These are phyloP conservation scores for Coemansia javaensis DNA, from an alignment of 192 early-diverging fungal species.

Conservation along the genomic window DNA sequence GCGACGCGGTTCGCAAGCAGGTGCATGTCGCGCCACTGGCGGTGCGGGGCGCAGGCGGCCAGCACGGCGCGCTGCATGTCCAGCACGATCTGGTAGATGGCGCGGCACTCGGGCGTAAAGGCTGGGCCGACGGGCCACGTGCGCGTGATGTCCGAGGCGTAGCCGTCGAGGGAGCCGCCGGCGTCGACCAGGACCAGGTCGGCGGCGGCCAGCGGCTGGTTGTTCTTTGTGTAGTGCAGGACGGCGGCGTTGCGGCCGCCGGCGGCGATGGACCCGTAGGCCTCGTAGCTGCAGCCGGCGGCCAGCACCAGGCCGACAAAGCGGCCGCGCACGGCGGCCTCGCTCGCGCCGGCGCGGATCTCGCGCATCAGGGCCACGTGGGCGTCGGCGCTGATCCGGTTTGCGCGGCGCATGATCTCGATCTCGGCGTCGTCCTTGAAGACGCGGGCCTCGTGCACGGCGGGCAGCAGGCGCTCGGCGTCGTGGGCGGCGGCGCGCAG, in stretches of 20 bases:
- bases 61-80: slow-evolving; percentile 77
- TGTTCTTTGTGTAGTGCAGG: slow-evolving; percentile 81
- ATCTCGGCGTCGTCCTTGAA: slow-evolving; percentile 77
- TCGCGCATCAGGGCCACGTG: slow-evolving; percentile 74
- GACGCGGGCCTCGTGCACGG: slow-evolving; percentile 73
- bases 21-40: slow-evolving; percentile 86
- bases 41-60: slow-evolving; percentile 58
- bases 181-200: slow-evolving; percentile 82
- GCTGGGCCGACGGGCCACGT: slow-evolving; percentile 75
- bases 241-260: slow-evolving; percentile 69
- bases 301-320: slow-evolving; percentile 70
- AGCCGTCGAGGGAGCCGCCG: slow-evolving; percentile 71
- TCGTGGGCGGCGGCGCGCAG: slow-evolving; percentile 8
- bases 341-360: slow-evolving; percentile 59
- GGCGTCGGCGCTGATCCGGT: slow-evolving; percentile 68
- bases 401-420: slow-evolving; percentile 70
- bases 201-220: slow-evolving; percentile 49
- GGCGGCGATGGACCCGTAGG: slow-evolving; percentile 83
- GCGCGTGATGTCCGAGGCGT: slow-evolving; percentile 88
- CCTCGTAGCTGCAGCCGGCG: slow-evolving; percentile 65
- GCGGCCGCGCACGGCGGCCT: slow-evolving; percentile 71
- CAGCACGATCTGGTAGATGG: slow-evolving; percentile 77
- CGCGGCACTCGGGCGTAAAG: slow-evolving; percentile 65
- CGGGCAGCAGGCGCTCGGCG: slow-evolving; percentile 46
- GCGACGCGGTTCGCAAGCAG: slow-evolving; percentile 66